phyloP scores from a whole-genome alignment of 768 basidiomycete species.

The Sarcodon aspratus region DNA sequence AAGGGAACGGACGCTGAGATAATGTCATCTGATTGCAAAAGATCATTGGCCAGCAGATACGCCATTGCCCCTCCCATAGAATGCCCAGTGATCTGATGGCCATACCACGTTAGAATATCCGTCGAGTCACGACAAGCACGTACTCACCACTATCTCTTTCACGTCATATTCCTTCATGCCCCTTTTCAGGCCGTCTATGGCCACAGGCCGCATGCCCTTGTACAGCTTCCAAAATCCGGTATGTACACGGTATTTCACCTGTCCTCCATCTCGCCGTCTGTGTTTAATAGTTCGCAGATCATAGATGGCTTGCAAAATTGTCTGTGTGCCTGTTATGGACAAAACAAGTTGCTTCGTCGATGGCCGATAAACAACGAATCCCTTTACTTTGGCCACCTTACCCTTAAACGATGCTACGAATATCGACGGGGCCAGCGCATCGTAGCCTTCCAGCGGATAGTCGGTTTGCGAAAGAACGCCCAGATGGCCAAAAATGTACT shows the following conservation, averaged over 20 bases:
- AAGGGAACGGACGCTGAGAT: conserved; percentile 20
- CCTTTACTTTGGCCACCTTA: conserved; percentile 30
- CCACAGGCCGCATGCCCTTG: conserved; percentile 23
- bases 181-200: conserved; percentile 25
- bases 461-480: conserved; percentile 24
- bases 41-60: conserved; percentile 37
- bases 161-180: conserved; percentile 23
- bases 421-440: conserved; percentile 20
- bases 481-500: conserved; percentile 31
- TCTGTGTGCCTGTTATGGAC: conserved; percentile 40
- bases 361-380: conserved; percentile 34
- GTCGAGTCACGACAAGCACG: background rate
- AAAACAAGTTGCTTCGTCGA: conserved; percentile 34
- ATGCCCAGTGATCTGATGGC: conserved; percentile 32
- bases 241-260: conserved; percentile 27
- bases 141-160: conserved; percentile 25
- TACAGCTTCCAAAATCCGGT: conserved; percentile 46
- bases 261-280: conserved; percentile 24
- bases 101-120: background rate
- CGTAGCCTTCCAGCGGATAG: conserved; percentile 42
- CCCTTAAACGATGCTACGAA: conserved; percentile 31
- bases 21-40: conserved; percentile 22
- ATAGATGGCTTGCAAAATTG: conserved; percentile 30
- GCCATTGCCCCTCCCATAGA: conserved; percentile 46
- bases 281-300: conserved; percentile 31